A percentile compares a stretch with the other conserved stretches of the same genome.
phyloP scores from a whole-genome alignment of 768 basidiomycete genomes.

The Phaeotremella fagi region DNA sequence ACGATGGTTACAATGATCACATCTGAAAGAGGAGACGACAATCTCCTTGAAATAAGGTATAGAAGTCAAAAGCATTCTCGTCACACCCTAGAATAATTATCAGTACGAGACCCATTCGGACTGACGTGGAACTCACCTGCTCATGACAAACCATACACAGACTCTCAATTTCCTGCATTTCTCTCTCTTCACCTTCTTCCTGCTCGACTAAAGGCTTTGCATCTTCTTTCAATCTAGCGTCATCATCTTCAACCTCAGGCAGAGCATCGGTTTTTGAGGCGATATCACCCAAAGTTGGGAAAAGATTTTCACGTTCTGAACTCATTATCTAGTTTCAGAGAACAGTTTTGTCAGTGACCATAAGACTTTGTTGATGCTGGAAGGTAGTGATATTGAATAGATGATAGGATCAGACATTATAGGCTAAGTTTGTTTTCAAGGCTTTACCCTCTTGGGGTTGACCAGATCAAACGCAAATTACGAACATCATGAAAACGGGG shows the following conservation, averaged over 20 bases:
- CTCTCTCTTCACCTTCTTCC: slow-evolving; percentile 56
- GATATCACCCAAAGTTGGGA: slow-evolving; percentile 59
- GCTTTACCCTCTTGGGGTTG: slow-evolving; percentile 2
- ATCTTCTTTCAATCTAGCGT: slow-evolving; percentile 17
- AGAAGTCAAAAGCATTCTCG: slow-evolving; percentile 79
- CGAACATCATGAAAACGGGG: slow-evolving; percentile 28
- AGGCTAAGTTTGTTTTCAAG: slow-evolving; percentile 38
- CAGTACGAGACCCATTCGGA: neutral
- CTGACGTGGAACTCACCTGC: slow-evolving; percentile 58
- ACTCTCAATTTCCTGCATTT: slow-evolving; percentile 78
- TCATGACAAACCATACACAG: slow-evolving; percentile 91
- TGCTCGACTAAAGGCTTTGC: slow-evolving; percentile 27
- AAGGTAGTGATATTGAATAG: neutral
- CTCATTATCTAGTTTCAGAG: neutral
- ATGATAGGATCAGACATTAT: slow-evolving; percentile 35
- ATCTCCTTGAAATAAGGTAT: slow-evolving; percentile 95
- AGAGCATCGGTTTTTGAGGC: slow-evolving; percentile 55
- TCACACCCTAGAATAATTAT: slow-evolving; percentile 64
- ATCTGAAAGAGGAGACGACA: slow-evolving; percentile 93
- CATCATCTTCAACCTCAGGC: slow-evolving; percentile 39
- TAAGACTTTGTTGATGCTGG: too few relatives aligned
- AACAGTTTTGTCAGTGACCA: neutral
- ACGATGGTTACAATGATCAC: slow-evolving; percentile 78
- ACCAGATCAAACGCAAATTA: slow-evolving; percentile 40
- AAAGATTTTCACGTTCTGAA: slow-evolving; percentile 49